These are phyloP conservation scores for Nymphaea thermarum DNA, from an alignment of 164 flowering plant genomes.

Conservation along the genomic window DNA sequence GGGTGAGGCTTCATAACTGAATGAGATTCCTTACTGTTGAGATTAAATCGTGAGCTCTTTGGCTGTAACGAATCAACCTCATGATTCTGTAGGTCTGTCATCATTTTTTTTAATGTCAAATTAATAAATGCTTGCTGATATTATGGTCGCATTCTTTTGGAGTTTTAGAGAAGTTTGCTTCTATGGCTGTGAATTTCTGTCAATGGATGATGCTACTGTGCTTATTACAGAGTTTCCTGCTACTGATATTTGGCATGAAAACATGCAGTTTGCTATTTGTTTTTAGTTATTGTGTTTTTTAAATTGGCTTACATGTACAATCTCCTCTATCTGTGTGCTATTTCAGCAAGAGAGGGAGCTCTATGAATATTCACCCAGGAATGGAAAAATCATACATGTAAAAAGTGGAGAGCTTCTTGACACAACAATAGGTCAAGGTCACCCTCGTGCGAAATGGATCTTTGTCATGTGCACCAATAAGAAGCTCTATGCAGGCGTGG, in stretches of 20 bases:
- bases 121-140: no score
- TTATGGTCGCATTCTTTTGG: no score
- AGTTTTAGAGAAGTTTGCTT: no score
- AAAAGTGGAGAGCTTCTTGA: slow-evolving; percentile 42
- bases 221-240: no score
- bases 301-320: not conserved
- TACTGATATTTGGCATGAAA: no score
- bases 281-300: not conserved
- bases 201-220: no score
- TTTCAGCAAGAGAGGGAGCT: slow-evolving; percentile 68
- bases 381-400: slow-evolving; percentile 54
- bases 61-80: not conserved
- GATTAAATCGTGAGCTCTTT: not conserved
- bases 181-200: no score
- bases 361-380: slow-evolving; percentile 48
- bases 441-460: slow-evolving; percentile 50
- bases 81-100: no score
- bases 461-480: slow-evolving; percentile 86
- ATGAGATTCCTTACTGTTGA: no score
- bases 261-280: no score
- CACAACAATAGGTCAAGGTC: slow-evolving; percentile 28
- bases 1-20: no score
- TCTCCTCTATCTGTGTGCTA: not conserved
- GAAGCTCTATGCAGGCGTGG: slow-evolving; percentile 71
- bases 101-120: no score